These are phyloP conservation scores for Ballota nigra DNA, from an alignment of 257 asterid genomes.

Conservation along the genomic window DNA sequence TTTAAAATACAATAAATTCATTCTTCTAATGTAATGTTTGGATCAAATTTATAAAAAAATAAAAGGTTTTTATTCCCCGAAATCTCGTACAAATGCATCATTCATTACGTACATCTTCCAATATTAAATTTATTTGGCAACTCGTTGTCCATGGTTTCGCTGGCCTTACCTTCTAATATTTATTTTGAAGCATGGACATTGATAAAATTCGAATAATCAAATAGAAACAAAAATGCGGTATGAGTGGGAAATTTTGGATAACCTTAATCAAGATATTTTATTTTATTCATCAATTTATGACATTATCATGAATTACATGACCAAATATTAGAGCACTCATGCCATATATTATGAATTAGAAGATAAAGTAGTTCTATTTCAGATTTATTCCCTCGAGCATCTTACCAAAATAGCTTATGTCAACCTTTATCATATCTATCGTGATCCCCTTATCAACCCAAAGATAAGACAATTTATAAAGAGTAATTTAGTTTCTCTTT, in stretches of 20 bases:
- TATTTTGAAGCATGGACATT: background rate
- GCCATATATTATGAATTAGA: too few relatives aligned
- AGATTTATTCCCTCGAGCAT: background rate
- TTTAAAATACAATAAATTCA: too few relatives aligned
- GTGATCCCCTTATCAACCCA: slow-evolving; percentile 9
- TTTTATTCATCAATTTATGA: background rate
- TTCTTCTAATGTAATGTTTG: too few relatives aligned
- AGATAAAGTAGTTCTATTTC: background rate
- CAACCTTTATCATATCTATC: slow-evolving; percentile 2
- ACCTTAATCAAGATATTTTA: slow-evolving; percentile 5
- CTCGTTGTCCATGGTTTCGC: too few relatives aligned
- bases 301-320: background rate
- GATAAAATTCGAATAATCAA: background rate
- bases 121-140: too few relatives aligned
- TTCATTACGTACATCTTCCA: too few relatives aligned
- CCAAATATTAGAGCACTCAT: background rate
- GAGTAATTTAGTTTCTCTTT: background rate
- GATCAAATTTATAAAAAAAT: too few relatives aligned
- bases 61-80: too few relatives aligned
- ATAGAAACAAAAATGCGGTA: background rate
- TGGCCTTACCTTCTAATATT: too few relatives aligned
- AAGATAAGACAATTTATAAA: background rate
- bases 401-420: background rate
- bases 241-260: slow-evolving; percentile 18
- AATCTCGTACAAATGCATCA: too few relatives aligned